Evolutionary conservation across 1,284 basidiomycete species (phyloP).

Genomic region (Irpex lacteus): DNA sequence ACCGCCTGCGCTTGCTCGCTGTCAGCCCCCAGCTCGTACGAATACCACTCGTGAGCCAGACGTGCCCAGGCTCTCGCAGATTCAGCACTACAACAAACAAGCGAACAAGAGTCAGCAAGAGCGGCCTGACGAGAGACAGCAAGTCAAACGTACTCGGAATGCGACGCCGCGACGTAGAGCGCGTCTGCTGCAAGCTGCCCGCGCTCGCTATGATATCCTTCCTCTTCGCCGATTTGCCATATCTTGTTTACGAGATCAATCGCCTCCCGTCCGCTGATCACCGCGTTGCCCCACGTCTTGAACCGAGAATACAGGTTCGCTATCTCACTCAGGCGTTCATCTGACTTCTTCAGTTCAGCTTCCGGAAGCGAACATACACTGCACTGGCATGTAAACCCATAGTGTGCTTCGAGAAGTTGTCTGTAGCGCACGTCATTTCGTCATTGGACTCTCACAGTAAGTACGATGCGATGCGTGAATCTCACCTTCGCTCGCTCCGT

Average conservation of each 20-base stretch:
- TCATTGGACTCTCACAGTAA: not conserved
- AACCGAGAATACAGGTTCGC: constrained; percentile 41
- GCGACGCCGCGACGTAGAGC: constrained; percentile 53
- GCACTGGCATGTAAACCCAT: constrained; percentile 59
- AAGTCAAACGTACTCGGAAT: constrained; percentile 49
- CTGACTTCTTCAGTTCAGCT: constrained; percentile 44
- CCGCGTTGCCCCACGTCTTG: constrained; percentile 41
- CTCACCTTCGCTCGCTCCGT: constrained; percentile 48
- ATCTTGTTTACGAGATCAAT: constrained; percentile 45
- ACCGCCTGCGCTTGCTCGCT: constrained; percentile 44
- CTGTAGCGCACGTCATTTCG: not conserved
- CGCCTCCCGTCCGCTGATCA: constrained; percentile 46
- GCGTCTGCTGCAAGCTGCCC: constrained; percentile 61
- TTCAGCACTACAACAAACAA: constrained; percentile 30
- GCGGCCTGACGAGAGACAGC: not conserved
- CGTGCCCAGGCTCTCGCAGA: constrained; percentile 47
- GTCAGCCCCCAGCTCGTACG: constrained; percentile 52
- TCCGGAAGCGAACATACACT: constrained; percentile 51
- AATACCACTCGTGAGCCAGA: constrained; percentile 50
- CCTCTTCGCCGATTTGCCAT: constrained; percentile 53
- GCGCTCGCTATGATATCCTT: constrained; percentile 62
- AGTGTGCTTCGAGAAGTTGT: constrained; percentile 36
- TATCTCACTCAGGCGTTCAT: constrained; percentile 45
- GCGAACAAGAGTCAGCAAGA: not conserved
- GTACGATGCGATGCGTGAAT: not conserved